Base-by-base conservation (phyloP, 208 protist genomes). In the Leishmania tropica region DNA sequence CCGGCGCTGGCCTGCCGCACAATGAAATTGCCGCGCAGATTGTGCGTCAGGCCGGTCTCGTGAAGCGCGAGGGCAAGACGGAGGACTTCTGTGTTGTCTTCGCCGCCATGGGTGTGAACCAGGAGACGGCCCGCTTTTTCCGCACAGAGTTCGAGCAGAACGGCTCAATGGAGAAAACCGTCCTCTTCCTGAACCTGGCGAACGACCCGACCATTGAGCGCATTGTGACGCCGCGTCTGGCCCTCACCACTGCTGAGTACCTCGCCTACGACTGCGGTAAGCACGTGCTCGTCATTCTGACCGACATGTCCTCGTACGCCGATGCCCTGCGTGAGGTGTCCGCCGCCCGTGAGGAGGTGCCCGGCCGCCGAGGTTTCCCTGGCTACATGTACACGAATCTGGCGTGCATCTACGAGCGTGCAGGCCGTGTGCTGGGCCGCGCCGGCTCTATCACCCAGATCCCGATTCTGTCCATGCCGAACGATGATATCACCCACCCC, bases 381-480 rank as follows among this genome's bases (percentile, higher is more conserved):
- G 99, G 99, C 91, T 99, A 99, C 93, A 99, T 99, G 99, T 99
- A 99, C 95, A 99, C 99, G 35, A 99, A 99, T 97, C 88, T 99
- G 48, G 95, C 99, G 40, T 99, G 99, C 87, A 99, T 99, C 80
- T 99, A 99, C 91, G 99, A 99, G 93, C 95, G 99, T 70, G 99
- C 99, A 21, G 99, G 99, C 47, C 99, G 99, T 97, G 99, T 99
- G 70, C 90, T 98, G 48, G 99, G 99, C 81, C 93, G 98, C 48
- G 92, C 97, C 53, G 99, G 99, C n/a, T 99, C 99, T 37, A 99
- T 99, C 86, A 99, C 99, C 35, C 99, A 99, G 93, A 99, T 99
- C 85, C 99, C 99, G 47, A 99, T 99, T 89, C 91, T 99, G 35
- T 99, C 99, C 28, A 99, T 99, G 99, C 99, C 99, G 76, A 99